Percentiles rank a stretch among this genome's conserved stretches.
Conservation (phyloP, 306 rosid genomes). For the Malus orientalis region DNA sequence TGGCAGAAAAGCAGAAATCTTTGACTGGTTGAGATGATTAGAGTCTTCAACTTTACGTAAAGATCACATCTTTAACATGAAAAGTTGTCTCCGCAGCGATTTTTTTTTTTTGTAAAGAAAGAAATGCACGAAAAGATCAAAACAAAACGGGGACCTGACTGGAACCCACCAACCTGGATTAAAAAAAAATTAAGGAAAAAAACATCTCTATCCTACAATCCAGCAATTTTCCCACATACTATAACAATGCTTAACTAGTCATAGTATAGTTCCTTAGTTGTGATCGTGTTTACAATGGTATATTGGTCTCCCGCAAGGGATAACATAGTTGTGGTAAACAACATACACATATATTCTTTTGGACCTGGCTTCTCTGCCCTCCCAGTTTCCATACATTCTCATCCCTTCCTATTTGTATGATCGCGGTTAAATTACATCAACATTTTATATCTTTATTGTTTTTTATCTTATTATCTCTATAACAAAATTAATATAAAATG, state of each 20-base stretch:
- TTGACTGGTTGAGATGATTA: conserved; percentile 7
- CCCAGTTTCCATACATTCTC: fast-evolving
- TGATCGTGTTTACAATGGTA: neutral
- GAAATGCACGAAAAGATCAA: neutral
- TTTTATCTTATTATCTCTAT: too few species aligned
- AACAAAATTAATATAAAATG: too few species aligned
- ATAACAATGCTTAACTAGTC: neutral
- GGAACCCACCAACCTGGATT: conserved; percentile 9
- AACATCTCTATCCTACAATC: neutral
- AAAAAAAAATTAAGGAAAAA: neutral
- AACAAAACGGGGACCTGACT: neutral
- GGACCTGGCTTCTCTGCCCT: too few species aligned
- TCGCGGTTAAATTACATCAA: too few species aligned
- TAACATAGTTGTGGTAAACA: neutral
- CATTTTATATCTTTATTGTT: too few species aligned
- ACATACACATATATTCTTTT: neutral
- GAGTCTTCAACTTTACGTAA: conserved; percentile 20
- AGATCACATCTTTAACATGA: conserved; percentile 22
- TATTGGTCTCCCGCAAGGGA: neutral
- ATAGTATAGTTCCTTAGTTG: neutral
- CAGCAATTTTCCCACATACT: neutral
- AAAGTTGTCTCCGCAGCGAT: conserved; percentile 12
- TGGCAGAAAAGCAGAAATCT: conserved; percentile 15
- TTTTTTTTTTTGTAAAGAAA: conserved; percentile 11
- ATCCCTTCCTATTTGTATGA: fast-evolving